These are phyloP conservation scores for Leccinum truebloodii DNA, from an alignment of 768 basidiomycete species.

Conservation along the genomic window DNA sequence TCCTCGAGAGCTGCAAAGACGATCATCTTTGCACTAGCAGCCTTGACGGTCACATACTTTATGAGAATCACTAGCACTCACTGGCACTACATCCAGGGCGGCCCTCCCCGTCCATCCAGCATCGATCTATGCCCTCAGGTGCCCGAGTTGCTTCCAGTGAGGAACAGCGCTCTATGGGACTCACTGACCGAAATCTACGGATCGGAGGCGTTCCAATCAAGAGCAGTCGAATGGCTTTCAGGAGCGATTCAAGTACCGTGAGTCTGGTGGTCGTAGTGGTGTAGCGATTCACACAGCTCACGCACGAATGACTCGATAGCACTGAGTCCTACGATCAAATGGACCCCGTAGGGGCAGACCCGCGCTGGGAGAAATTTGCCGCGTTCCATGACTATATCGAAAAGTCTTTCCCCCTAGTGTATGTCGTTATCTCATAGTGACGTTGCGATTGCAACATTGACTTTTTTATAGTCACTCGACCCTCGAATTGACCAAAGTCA, in stretches of 20 bases:
- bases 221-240: constrained; percentile 39
- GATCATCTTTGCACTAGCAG: constrained; percentile 17
- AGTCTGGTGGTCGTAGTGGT: constrained; percentile 18
- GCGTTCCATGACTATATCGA: constrained; percentile 57
- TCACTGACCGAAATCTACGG: constrained; percentile 32
- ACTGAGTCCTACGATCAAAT: constrained; percentile 55
- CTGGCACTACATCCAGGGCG: constrained; percentile 4
- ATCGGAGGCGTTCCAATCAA: constrained; percentile 37
- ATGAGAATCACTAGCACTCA: constrained; percentile 2
- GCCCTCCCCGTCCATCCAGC: not conserved
- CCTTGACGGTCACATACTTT: constrained; percentile 19
- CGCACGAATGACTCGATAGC: constrained; percentile 28
- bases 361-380: constrained; percentile 55
- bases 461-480: constrained; percentile 42
- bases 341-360: constrained; percentile 47
- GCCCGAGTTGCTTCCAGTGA: constrained; percentile 33
- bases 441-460: not conserved
- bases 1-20: constrained; percentile 14
- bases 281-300: constrained; percentile 5
- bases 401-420: constrained; percentile 63
- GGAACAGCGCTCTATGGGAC: constrained; percentile 36
- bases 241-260: constrained; percentile 44
- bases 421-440: constrained; percentile 16
- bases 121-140: constrained; percentile 37
- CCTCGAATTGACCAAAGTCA: constrained; percentile 56